Percentiles rank a stretch among this genome's conserved stretches.
Evolutionary conservation across 140 eudicot species (phyloP).

Genomic region (Ambrosia hybrid): DNA sequence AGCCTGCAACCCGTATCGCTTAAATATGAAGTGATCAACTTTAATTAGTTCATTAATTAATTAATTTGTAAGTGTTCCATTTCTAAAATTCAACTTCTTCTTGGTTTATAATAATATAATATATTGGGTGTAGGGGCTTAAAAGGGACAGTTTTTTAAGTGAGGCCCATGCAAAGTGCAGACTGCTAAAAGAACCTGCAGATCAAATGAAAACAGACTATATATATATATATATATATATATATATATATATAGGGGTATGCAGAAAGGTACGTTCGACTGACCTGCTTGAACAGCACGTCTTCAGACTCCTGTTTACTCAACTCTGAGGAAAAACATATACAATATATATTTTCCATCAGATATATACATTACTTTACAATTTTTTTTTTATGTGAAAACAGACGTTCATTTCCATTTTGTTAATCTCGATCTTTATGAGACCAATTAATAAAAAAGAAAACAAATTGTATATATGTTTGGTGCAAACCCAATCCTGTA

Average conservation of each 20-base stretch:
- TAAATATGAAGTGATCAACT: slow-evolving; percentile 6
- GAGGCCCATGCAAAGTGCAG: no score
- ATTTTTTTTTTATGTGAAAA: not conserved
- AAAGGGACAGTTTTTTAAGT: no score
- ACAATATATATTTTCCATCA: not conserved
- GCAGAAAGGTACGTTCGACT: no score
- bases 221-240: no score
- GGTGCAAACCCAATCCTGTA: not conserved
- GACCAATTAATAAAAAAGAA: not conserved
- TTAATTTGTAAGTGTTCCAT: not conserved
- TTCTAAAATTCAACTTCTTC: not conserved
- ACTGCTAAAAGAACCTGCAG: no score
- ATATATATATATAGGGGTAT: no score
- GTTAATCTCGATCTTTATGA: slow-evolving; percentile 2
- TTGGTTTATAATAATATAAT: not conserved
- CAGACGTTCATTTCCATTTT: not conserved
- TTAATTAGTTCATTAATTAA: not conserved
- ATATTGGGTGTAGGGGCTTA: no score
- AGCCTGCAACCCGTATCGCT: slow-evolving; percentile 42
- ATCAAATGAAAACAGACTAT: no score
- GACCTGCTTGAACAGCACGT: slow-evolving; percentile 67
- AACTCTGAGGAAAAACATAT: slow-evolving; percentile 44
- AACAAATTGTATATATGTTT: not conserved
- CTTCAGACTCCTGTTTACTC: slow-evolving; percentile 75
- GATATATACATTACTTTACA: not conserved